Conservation (phyloP, 2,329 filamentous ascomycete genomes). For the Nemania sp. region DNA sequence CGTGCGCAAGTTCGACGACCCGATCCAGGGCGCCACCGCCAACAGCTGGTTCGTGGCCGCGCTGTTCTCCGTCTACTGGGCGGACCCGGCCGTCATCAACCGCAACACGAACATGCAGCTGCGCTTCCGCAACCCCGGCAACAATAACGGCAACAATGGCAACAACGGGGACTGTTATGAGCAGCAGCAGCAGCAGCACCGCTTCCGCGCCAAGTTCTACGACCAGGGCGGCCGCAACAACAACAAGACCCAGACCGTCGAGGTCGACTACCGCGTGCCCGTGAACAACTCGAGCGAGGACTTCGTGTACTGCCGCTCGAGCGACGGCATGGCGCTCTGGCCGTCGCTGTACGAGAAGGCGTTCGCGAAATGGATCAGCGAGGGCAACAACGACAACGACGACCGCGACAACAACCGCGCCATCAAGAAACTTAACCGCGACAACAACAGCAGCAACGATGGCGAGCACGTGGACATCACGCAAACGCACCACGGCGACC, state of each 20-base stretch:
- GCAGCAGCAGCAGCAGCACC: constrained; percentile 28
- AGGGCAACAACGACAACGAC: constrained; percentile 16
- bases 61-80: constrained; percentile 50
- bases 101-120: constrained; percentile 32
- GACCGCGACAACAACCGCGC: neutral
- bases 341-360: constrained; percentile 52
- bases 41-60: constrained; percentile 51
- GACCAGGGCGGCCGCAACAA: constrained; percentile 51
- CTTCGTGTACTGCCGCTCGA: constrained; percentile 48
- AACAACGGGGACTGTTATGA: constrained; percentile 30
- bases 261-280: constrained; percentile 49
- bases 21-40: constrained; percentile 46
- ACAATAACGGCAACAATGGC: constrained; percentile 4
- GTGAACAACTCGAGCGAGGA: constrained; percentile 49
- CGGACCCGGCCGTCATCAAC: constrained; percentile 47
- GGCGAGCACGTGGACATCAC: constrained; percentile 47
- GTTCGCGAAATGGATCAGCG: constrained; percentile 49
- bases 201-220: constrained; percentile 44
- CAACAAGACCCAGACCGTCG: constrained; percentile 42
- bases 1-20: constrained; percentile 45
- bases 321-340: constrained; percentile 48
- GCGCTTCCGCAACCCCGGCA: constrained; percentile 10
- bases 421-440: too few species aligned
- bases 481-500: constrained; percentile 46
- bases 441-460: constrained; percentile 4